Evolutionary conservation across 2,329 filamentous ascomycete species (phyloP), one percentile per base, ranked within the genome.

Genomic region (Nemania sp.): DNA sequence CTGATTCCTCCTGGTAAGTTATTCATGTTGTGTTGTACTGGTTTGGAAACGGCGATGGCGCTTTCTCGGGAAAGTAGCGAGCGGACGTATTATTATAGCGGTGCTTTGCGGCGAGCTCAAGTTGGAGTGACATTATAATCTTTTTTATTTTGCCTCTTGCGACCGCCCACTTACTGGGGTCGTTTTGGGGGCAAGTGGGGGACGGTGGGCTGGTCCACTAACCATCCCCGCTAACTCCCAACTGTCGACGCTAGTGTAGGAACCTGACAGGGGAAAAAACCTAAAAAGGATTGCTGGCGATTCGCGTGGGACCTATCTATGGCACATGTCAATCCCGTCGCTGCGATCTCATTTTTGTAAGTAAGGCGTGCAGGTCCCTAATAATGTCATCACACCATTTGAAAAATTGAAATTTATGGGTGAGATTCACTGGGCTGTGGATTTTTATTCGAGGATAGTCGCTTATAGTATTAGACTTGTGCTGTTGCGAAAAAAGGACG

Each of bases 1-100:
- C 69, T 70, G 22, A 72, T 59, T 65, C 73, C 73, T 60, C 73
- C 73, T 61, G 77, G 73, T 65, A 78, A 53, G 13, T 70, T 73
- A 55, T 76, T 78, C 77, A 79, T 79, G 13, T 15, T 71, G 45
- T 54, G 55, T 47, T 61, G 26, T 59, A 27, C 10, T 49, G 11
- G n/a, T 49, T 45, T 52, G 26, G 35, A 13, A 38, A 29, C 32
- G 2, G 41, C 11, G 41, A 45, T 24, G 38, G 29, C 27, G 35
- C n/a, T 22, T 13, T 35, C 38, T 51, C n/a, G 24, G 10, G 51
- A 15, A 35, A 45, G 55, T 59, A 26, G 35, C 54, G 20, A 62
- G 43, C 27, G 51, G 64, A 56, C 18, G 41, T 32, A 53, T 53
- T 55, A 29, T 13, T 62, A 62, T 63, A 63, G 66, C 22, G 10